phyloP scores from a whole-genome alignment of 2,329 filamentous ascomycete genomes.

The Ascochyta koolunga region DNA sequence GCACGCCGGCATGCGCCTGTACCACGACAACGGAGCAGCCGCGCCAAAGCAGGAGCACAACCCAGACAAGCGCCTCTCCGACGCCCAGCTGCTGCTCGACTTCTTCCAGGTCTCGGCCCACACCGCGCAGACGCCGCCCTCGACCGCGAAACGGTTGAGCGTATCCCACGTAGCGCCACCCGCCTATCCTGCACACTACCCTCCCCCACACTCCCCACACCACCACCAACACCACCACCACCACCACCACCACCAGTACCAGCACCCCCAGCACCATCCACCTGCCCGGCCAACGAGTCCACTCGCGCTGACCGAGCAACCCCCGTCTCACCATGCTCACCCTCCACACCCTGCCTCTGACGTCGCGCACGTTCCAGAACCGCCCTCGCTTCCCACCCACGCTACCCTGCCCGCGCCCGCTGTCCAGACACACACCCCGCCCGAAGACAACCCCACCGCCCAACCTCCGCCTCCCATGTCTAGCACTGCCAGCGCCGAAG shows the following conservation, averaged over 20 bases:
- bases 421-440: conserved; percentile 50
- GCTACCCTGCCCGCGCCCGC: conserved; percentile 21
- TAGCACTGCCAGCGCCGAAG: neutral
- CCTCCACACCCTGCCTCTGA: conserved; percentile 23
- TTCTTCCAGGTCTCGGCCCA: conserved; percentile 46
- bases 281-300: conserved; percentile 19
- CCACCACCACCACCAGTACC: conserved; percentile 18
- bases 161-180: conserved; percentile 23
- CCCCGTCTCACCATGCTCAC: conserved; percentile 11
- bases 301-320: conserved; percentile 15
- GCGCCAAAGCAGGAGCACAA: conserved; percentile 38
- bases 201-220: conserved; percentile 17
- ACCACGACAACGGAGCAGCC: conserved; percentile 24
- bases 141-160: conserved; percentile 39
- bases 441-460: conserved; percentile 38
- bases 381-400: conserved; percentile 17
- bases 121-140: conserved; percentile 34
- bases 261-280: conserved; percentile 9
- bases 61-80: conserved; percentile 46
- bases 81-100: conserved; percentile 55
- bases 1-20: conserved; percentile 42
- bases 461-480: conserved; percentile 20
- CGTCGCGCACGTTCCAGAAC: conserved; percentile 21
- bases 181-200: conserved; percentile 13
- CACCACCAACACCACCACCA: conserved; percentile 7